phyloP scores from a whole-genome alignment of 2,329 filamentous ascomycete genomes.

The Trichoderma sp. region DNA sequence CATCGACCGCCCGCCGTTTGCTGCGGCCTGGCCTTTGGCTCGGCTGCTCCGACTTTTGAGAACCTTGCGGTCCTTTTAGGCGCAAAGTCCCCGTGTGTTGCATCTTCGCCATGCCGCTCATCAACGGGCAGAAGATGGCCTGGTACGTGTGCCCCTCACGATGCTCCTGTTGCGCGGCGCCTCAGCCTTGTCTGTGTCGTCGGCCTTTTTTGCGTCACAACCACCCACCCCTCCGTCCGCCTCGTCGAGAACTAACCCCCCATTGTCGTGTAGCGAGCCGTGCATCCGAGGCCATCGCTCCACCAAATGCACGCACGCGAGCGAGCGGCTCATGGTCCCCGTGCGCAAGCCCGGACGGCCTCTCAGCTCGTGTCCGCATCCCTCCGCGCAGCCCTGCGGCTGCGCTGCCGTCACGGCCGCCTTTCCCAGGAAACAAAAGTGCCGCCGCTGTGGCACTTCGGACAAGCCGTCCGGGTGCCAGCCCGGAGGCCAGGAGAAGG shows the following conservation, averaged over 20 bases:
- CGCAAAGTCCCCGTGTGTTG: background rate
- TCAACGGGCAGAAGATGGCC: constrained; percentile 72
- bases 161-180: background rate
- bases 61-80: background rate
- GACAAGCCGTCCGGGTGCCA: constrained; percentile 33
- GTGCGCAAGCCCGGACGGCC: constrained; percentile 73
- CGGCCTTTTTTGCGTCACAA: background rate
- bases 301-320: constrained; percentile 70
- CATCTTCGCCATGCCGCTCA: constrained; percentile 59
- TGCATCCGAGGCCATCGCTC: constrained; percentile 77
- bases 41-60: background rate
- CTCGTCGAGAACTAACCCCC: constrained; percentile 8
- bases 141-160: constrained; percentile 56
- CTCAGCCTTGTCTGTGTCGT: background rate
- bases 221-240: background rate
- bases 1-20: background rate
- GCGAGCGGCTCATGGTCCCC: constrained; percentile 68
- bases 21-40: background rate
- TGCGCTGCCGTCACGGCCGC: constrained; percentile 67
- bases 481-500: constrained; percentile 34
- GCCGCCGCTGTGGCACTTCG: constrained; percentile 53
- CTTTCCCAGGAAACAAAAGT: constrained; percentile 61
- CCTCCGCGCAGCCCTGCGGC: constrained; percentile 61
- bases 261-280: constrained; percentile 57
- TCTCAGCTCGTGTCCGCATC: constrained; percentile 69